Base-by-base conservation (phyloP, 768 basidiomycete genomes). In the Russula vinacea region DNA sequence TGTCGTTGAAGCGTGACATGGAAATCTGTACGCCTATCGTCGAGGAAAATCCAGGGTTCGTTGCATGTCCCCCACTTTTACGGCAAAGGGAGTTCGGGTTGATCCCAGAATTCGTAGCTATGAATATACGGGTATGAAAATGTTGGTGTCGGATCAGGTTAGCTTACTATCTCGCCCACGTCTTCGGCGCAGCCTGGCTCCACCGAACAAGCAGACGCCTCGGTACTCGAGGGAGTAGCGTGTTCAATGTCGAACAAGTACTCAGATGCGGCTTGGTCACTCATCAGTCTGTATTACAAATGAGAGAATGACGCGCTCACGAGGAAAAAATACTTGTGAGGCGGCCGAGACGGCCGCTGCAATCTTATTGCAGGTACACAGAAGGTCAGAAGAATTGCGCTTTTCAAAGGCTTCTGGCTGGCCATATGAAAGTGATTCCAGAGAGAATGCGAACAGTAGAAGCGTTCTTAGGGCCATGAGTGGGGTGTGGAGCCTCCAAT, bases 11-110 rank as follows among this genome's bases (percentile, higher is more conserved):
- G 5, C 67, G 68, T 32, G 60, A 37, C 71, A 73, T 67, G 9
- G 71, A 26, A 9, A 73, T 71, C 24, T 71, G 62, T 17, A 73
- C 66, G 4, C 72, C 72, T 3, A 16, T 35, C 5, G 72, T 73
- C 9, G 72, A 71, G 19, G 65, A 70, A 68, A 72, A 71, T 24
- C 71, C 71, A 2, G 59, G 66, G 35, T 68, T 71, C 0, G 42
- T 40, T 2, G 16, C 11, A 7, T 57, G 56, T n/a, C 56, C 56
- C 13, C 42, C 42, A 29, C 40, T 19, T 57, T 57, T 10, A 57
- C 42, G 1, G 56, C 56, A n/a, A 57, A 57, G 8, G 56, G 56
- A 0, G 26, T 57, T 29, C 56, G 50, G 1, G 35, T 51, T 5
- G 65, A 45, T 11, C 42, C 40, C 6, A 44, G 11, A 4, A 57